Evolutionary conservation across 1,284 basidiomycete species (phyloP).

Genomic region (Heterobasidion irregulare): DNA sequence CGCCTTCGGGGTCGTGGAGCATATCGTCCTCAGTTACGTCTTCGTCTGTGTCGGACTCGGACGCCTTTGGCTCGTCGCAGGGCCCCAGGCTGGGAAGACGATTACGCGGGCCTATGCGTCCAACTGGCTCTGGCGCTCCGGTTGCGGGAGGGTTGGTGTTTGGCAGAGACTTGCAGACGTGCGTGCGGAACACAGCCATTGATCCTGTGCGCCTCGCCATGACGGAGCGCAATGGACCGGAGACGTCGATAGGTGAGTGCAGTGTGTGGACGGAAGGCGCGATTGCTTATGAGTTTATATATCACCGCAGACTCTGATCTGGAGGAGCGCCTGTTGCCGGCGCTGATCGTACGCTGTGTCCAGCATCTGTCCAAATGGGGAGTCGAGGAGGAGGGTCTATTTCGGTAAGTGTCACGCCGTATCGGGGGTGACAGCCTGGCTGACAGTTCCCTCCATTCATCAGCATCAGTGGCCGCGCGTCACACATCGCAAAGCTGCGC

Average conservation of each 20-base stretch:
- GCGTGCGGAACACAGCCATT: constrained; percentile 55
- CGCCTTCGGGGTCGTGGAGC: constrained; percentile 50
- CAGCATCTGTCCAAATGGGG: constrained; percentile 78
- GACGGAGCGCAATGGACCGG: neutral
- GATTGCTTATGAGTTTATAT: no score
- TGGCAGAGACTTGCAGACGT: constrained; percentile 44
- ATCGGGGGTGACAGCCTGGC: neutral
- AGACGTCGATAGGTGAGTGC: constrained; percentile 5
- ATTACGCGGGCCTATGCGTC: constrained; percentile 43
- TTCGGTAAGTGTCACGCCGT: constrained; percentile 42
- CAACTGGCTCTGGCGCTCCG: constrained; percentile 20
- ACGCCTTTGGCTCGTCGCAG: constrained; percentile 26
- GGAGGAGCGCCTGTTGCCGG: constrained; percentile 56
- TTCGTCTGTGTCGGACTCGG: constrained; percentile 41
- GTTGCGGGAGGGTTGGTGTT: constrained; percentile 52
- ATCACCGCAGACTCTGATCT: constrained; percentile 18
- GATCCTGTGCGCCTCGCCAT: constrained; percentile 18
- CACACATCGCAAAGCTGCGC: constrained; percentile 68
- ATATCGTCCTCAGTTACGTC: constrained; percentile 35
- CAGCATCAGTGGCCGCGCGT: constrained; percentile 68
- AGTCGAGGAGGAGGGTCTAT: constrained; percentile 76
- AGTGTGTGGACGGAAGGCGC: neutral
- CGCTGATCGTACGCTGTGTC: constrained; percentile 68
- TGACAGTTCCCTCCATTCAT: constrained; percentile 10
- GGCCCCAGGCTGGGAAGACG: constrained; percentile 48